Evolutionary conservation across 2,329 filamentous ascomycete genomes (phyloP).

Genomic region (Verticillium nubilum): DNA sequence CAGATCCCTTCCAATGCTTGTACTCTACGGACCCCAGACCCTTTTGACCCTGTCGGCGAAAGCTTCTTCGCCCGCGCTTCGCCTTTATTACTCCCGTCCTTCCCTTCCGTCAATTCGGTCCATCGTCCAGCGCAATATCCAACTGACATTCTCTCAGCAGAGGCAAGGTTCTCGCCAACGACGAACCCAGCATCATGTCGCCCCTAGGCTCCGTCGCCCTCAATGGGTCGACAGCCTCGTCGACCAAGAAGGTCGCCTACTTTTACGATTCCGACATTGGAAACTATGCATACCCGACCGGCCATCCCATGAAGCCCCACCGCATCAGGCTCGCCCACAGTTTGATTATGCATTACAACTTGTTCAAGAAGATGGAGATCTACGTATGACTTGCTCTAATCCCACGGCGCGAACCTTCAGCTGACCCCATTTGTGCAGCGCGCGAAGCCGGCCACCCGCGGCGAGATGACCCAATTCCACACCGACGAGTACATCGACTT

Average conservation of each 20-base stretch:
- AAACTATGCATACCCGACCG: slow-evolving; percentile 95
- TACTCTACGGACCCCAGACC: not conserved
- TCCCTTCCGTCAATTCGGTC: not conserved
- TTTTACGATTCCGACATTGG: slow-evolving; percentile 98
- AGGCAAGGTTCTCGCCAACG: not conserved
- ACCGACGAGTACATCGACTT: slow-evolving; percentile 95
- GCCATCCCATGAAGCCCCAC: slow-evolving; percentile 99
- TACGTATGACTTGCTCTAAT: slow-evolving; percentile 50
- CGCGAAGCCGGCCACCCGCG: slow-evolving; percentile 78
- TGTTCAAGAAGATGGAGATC: slow-evolving; percentile 95
- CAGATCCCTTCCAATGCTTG: not conserved
- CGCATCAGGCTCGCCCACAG: slow-evolving; percentile 92
- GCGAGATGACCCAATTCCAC: slow-evolving; percentile 93
- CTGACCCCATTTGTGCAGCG: slow-evolving; percentile 43
- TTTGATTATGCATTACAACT: slow-evolving; percentile 90
- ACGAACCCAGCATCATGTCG: slow-evolving; percentile 8
- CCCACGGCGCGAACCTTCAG: slow-evolving; percentile 26
- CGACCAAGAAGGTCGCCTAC: slow-evolving; percentile 83
- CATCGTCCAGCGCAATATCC: not conserved
- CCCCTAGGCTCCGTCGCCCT: slow-evolving; percentile 40
- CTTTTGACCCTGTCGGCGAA: not conserved
- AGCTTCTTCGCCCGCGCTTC: not conserved
- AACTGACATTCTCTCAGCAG: not conserved
- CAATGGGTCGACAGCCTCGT: slow-evolving; percentile 31
- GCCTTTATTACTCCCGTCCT: not conserved